Base-by-base conservation (phyloP, 192 early-diverging fungal genomes). In the Rhizophagus sp. region DNA sequence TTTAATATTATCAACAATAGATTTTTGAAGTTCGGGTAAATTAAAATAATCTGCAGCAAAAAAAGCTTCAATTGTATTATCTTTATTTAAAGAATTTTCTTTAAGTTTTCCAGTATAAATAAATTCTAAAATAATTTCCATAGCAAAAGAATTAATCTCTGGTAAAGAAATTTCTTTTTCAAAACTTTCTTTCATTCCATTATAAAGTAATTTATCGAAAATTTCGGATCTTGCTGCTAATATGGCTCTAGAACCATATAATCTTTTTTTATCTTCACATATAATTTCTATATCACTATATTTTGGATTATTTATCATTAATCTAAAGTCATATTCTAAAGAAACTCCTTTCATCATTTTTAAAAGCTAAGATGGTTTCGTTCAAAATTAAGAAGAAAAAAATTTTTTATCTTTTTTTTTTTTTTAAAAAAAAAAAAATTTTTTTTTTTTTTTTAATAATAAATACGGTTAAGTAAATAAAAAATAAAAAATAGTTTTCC, bases 161-260 rank as follows among this genome's bases (percentile, higher is more conserved):
- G 72, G 72, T 5, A 73, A 33, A 30, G 27, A 22, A 50, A 73
- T 24, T n/a, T 61, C 50, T 22, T 73, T 70, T 80, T 57, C 34
- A 27, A 33, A 12, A 6, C 52, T 50, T 62, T 80, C 79, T 70
- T 41, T 65, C 57, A 80, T 73, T 39, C 71, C 71, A 41, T 70
- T 74, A 15, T 52, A 50, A 57, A 80, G 61, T 22, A 80, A 27
- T 52, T 36, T 49, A 57, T 73, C 72, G 7, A 73, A 30, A 3
- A 73, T 44, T n/a, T 27, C 44, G n/a, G 72, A 73, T 17, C 72
- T 22, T 25, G 72, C 72, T 73, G 72, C 72, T 19, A 73, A 57
- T 25, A 73, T 73, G 0, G 72, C 22, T 52, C 72, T n/a, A 57
- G 27, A 52, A 2, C 47, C 72, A 52, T 24, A 6, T 27, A 73